Conservation (phyloP, 352 stramenopile species). For the Phytophthora parvispora region DNA sequence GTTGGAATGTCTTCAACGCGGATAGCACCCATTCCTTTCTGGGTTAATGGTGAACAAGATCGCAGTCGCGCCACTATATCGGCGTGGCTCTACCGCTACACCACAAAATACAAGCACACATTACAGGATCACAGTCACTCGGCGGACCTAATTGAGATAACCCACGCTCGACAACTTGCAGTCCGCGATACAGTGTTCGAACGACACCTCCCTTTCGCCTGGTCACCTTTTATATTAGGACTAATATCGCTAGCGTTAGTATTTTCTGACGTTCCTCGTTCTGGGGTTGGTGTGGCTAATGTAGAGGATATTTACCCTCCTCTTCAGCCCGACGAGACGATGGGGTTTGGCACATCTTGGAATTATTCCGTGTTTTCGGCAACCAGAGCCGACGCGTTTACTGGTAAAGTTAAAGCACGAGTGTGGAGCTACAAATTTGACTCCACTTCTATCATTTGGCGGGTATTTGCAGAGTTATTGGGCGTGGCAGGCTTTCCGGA, state of each 20-base stretch:
- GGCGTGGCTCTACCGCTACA: not conserved
- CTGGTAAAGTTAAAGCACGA: conserved; percentile 6
- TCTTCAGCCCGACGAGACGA: conserved; percentile 32
- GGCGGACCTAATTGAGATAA: conserved; percentile 12
- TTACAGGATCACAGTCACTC: not conserved
- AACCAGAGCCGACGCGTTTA: conserved; percentile 11
- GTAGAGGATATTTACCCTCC: conserved; percentile 6
- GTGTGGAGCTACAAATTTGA: conserved; percentile 51
- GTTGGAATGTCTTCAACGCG: not conserved
- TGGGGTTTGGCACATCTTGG: conserved; percentile 31
- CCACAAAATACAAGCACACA: not conserved
- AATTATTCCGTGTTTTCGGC: conserved; percentile 27
- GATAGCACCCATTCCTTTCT: not conserved
- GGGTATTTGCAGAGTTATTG: conserved; percentile 30
- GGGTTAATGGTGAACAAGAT: not conserved
- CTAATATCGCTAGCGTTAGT: conserved; percentile 33
- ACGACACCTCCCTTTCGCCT: conserved; percentile 22
- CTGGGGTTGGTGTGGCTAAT: conserved; percentile 21
- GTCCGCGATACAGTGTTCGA: conserved; percentile 26
- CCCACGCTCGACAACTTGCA: conserved; percentile 8
- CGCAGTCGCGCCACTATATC: not conserved
- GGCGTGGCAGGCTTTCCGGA: conserved; percentile 19
- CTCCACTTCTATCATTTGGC: conserved; percentile 34
- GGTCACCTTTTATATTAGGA: conserved; percentile 5
- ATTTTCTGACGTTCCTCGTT: conserved; percentile 33